A percentile compares a stretch with the other conserved stretches of the same genome.
Evolutionary conservation across 2,329 filamentous ascomycete species (phyloP).

Genomic region (Sphaerulina musiva): DNA sequence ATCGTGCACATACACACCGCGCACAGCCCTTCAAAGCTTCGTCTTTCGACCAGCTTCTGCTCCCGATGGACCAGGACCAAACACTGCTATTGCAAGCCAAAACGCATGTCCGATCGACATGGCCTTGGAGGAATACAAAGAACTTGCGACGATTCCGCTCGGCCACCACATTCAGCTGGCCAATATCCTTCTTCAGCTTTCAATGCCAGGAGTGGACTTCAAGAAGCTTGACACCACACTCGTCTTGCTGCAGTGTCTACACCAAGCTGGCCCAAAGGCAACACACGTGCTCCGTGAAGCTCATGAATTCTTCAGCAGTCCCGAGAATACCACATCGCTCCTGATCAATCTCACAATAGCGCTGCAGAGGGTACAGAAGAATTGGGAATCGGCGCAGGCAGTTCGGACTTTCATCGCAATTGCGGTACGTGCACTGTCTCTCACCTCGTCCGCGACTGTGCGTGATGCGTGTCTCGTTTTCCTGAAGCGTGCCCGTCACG

Average conservation of each 20-base stretch:
- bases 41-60: not conserved
- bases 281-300: conserved; percentile 36
- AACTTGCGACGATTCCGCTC: conserved; percentile 46
- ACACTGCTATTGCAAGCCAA: conserved; percentile 42
- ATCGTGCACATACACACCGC: conserved; percentile 35
- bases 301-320: conserved; percentile 49
- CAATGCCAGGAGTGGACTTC: conserved; percentile 54
- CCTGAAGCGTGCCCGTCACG: conserved; percentile 39
- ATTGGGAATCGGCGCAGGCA: conserved; percentile 28
- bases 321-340: conserved; percentile 4
- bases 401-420: conserved; percentile 21
- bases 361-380: conserved; percentile 22
- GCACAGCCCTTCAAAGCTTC: conserved; percentile 23
- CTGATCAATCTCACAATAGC: conserved; percentile 13
- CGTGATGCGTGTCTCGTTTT: conserved; percentile 9
- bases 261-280: conserved; percentile 46
- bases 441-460: conserved; percentile 11
- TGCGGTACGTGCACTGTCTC: conserved; percentile 20
- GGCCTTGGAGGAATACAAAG: conserved; percentile 48
- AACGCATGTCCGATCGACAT: conserved; percentile 43
- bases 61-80: conserved; percentile 21
- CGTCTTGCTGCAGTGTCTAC: conserved; percentile 47
- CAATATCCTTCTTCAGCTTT: conserved; percentile 46
- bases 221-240: conserved; percentile 46
- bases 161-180: conserved; percentile 46